Evolutionary conservation across 1,139 yeast species (phyloP), one percentile per base, ranked within the genome.

Genomic region (Yamadazyma membranifaciens): DNA sequence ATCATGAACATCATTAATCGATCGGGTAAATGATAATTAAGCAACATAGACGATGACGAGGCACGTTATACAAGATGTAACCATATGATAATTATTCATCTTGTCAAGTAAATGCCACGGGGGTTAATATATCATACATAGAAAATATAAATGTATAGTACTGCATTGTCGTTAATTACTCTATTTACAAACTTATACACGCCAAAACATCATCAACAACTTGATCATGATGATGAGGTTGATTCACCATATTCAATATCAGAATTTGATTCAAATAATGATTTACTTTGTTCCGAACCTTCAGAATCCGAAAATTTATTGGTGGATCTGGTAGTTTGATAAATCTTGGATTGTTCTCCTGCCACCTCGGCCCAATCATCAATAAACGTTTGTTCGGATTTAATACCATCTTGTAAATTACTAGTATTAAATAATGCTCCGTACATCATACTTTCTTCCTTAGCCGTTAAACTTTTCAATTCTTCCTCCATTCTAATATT

Each of bases 401-500:
- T 72, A 44, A 87, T 63, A 50, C 95, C 95, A 57, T 73, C 70
- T 42, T 83, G 84, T 45, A 87, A 65, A 47, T 80, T 66, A 29
- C 86, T 69, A 36, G 75, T 66, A 37, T 80, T 78, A 60, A 73
- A 87, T 6, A 83, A 78, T 2, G 95, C 84, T 7, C 98, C 98
- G 56, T 71, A 81, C 95, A 91, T 83, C 40, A 71, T 69, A 12
- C 91, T 81, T 61, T 92, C 97, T 71, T 92, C 99, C 46, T 73
- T 74, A 3, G 89, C 78, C 3, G 92, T 84, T 41, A 82, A 80
- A 43, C 78, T 73, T 55, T 81, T 83, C 52, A 87, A 72, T 57
- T 91, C 96, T 57, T 87, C 87, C 47, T 83, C 80, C 76, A 89
- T 87, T 60, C 97, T 80, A 45, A 87, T 70, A 50, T 84, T 75